Evolutionary conservation across 2,329 filamentous ascomycete genomes (phyloP), one percentile per base, ranked within the genome.

Genomic region (Ceratocystis cacaofunesta): DNA sequence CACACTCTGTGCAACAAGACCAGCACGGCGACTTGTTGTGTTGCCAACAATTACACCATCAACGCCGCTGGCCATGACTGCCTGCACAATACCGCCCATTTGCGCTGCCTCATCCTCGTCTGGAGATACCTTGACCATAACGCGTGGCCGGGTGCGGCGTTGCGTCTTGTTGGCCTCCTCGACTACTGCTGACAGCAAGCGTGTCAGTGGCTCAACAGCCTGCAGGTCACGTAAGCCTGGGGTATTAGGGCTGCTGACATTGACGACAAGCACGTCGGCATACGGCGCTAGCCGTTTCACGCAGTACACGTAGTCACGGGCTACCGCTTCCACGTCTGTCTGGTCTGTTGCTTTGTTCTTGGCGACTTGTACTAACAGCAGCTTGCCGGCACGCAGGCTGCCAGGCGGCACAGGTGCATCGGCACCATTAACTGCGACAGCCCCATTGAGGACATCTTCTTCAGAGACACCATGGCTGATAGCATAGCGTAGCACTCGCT

Each of bases 81-180:
- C 92, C 70, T 91, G 84, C 68, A 90, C 92, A 65, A 99, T 95
- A 7, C 92, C 94, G 52, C 86, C 82, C 68, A 99, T 84, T 73
- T 99, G 91, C 65, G 85, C 79, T 63, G 91, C 85, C 22, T 87
- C 85, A 73, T 96, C 90, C 76, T 97, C 94, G 71, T 99, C 94
- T 0, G 94, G 94, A 67, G 90, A 95, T 22, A 99, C 92, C 78
- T 99, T 99, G 71, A 99, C 94, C 90, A 99, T 96, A 66, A 99
- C 90, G 66, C 80, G 85, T 63, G 76, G 76, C 72, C 87, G 89
- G 0, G 80, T 83, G 73, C 84, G 87, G 69, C 92, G 81, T 32
- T 88, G 80, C 12, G 87, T 82, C 68, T 79, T 78, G 70, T 82
- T 78, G 0, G 91, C 91, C 65, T 92, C 89, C 17, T 84, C 79